Percentiles rank a stretch among this genome's conserved stretches.
Conservation (phyloP, 345 rosid species). For the Sonneratia alba region DNA sequence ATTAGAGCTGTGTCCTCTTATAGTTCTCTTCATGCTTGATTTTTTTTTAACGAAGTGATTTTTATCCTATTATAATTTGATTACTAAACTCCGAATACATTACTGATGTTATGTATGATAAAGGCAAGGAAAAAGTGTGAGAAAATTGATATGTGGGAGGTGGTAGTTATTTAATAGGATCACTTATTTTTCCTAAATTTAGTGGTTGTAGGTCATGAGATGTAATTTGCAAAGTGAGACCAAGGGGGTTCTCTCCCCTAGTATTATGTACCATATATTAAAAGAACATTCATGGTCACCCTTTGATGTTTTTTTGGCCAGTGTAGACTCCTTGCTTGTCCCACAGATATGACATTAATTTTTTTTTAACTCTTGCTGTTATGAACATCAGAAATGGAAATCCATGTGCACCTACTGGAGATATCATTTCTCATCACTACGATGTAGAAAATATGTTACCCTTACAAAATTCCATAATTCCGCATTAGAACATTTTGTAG, state of each 20-base stretch:
- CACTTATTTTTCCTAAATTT: neutral
- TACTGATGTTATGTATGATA: neutral
- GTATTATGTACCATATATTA: neutral
- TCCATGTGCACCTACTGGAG: neutral
- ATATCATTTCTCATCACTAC: neutral
- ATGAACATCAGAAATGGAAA: neutral
- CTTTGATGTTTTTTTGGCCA: neutral
- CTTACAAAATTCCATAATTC: neutral
- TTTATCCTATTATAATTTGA: neutral
- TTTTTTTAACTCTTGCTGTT: neutral
- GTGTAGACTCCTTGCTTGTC: neutral
- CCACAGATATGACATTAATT: neutral
- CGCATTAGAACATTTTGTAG: neutral
- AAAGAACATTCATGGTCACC: neutral
- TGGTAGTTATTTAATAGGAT: neutral
- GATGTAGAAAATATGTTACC: neutral
- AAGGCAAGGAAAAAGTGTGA: neutral
- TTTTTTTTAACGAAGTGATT: neutral
- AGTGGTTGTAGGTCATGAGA: too few relatives aligned
- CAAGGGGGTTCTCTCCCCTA: neutral
- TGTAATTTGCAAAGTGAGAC: neutral
- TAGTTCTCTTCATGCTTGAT: conserved; percentile 2
- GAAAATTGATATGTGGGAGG: neutral
- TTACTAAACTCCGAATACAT: neutral
- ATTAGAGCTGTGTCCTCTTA: neutral